Percentiles rank a stretch among this genome's conserved stretches.
phyloP scores from a whole-genome alignment of 805 yeast genomes.

The Pichia occidentalis region DNA sequence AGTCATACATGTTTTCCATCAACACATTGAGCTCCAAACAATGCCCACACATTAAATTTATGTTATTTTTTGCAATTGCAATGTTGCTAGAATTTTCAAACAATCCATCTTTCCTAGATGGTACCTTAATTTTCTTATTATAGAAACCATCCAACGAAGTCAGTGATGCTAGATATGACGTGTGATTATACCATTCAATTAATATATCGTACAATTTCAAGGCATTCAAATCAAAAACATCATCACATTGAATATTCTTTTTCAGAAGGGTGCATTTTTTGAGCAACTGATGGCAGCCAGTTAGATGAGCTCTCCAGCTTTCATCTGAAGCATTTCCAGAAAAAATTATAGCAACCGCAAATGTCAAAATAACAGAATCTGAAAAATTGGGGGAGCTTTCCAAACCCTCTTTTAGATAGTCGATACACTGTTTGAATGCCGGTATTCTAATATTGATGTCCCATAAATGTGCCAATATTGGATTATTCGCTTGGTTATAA shows the following conservation, averaged over 20 bases:
- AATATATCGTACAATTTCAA: slow-evolving; percentile 8
- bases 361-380: slow-evolving; percentile 8
- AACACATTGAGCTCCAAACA: slow-evolving; percentile 2
- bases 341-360: slow-evolving; percentile 11
- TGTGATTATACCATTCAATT: slow-evolving; percentile 11
- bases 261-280: slow-evolving; percentile 4
- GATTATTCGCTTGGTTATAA: slow-evolving; percentile 3
- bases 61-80: slow-evolving; percentile 4
- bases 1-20: background rate
- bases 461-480: slow-evolving; percentile 8
- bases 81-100: background rate
- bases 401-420: slow-evolving; percentile 6
- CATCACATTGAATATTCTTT: background rate
- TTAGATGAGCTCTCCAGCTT: slow-evolving; percentile 14
- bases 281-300: slow-evolving; percentile 11
- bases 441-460: slow-evolving; percentile 9
- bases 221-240: slow-evolving; percentile 7
- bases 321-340: slow-evolving; percentile 12
- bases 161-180: slow-evolving; percentile 7
- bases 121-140: background rate
- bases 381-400: slow-evolving; percentile 4
- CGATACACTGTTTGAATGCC: slow-evolving; percentile 12
- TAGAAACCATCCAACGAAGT: slow-evolving; percentile 10
- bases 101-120: too few species aligned
- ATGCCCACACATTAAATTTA: slow-evolving; percentile 10